Evolutionary conservation across 1,284 basidiomycete species (phyloP).

Genomic region (Puccinia horiana): DNA sequence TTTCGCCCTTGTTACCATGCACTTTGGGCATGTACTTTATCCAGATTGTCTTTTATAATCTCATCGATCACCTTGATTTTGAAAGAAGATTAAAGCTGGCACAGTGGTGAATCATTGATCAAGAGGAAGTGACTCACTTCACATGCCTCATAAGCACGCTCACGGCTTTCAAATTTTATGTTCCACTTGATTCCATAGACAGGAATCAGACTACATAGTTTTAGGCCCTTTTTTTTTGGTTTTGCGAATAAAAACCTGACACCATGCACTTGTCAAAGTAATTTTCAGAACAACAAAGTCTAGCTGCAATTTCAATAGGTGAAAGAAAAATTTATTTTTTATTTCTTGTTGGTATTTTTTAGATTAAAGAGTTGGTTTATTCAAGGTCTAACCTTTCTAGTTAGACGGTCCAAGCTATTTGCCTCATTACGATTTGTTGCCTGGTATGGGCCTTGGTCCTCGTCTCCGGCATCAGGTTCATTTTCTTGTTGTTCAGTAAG

Average conservation of each 20-base stretch:
- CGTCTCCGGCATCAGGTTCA: not conserved
- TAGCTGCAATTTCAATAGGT: not conserved
- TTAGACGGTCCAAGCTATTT: slow-evolving; percentile 4
- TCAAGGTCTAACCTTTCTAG: not conserved
- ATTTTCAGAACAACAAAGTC: slow-evolving; percentile 22
- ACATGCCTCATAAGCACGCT: slow-evolving; percentile 24
- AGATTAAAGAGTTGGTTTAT: not conserved
- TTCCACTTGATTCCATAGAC: slow-evolving; percentile 29
- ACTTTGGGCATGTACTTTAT: slow-evolving; percentile 23
- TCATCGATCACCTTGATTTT: slow-evolving; percentile 32
- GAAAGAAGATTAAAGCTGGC: too few relatives aligned
- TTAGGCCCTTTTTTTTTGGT: not conserved
- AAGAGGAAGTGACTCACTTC: too few relatives aligned
- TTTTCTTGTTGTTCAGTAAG: too few relatives aligned
- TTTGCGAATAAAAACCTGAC: not conserved
- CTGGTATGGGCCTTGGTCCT: not conserved
- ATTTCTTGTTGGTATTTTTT: not conserved
- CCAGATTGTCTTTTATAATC: slow-evolving; percentile 19
- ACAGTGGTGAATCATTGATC: too few relatives aligned
- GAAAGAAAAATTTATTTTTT: not conserved
- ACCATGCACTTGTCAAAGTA: not conserved
- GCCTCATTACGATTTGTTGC: slow-evolving; percentile 24
- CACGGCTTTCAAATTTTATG: slow-evolving; percentile 28
- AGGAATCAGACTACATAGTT: not conserved
- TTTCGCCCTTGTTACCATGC: not conserved